Conservation (phyloP, 1,284 basidiomycete genomes). For the Tetrapyrgos nigripes region DNA sequence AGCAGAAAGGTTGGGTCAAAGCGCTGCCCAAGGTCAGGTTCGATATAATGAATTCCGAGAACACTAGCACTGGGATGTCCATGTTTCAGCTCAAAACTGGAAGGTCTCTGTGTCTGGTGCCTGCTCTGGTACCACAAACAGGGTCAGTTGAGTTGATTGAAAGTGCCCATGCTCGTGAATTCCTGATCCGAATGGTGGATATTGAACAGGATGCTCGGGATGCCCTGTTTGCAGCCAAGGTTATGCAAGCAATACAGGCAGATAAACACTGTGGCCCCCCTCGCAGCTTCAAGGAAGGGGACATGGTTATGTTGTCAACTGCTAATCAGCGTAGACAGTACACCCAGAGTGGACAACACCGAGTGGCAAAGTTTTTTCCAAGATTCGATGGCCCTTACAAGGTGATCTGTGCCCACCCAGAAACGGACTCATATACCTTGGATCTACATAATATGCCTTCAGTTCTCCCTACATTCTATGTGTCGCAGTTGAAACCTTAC, state of each 20-base stretch:
- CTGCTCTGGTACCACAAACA: slow-evolving; percentile 21
- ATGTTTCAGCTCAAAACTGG: slow-evolving; percentile 41
- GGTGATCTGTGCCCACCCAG: too few species aligned
- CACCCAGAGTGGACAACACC: slow-evolving; percentile 13
- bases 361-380: slow-evolving; percentile 34
- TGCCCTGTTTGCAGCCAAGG: slow-evolving; percentile 17
- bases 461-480: slow-evolving; percentile 31
- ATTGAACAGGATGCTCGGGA: slow-evolving; percentile 18
- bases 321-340: slow-evolving; percentile 17
- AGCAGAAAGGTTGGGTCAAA: slow-evolving; percentile 45
- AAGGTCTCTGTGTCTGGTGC: slow-evolving; percentile 28
- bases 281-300: slow-evolving; percentile 14
- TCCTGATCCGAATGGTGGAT: not conserved
- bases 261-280: slow-evolving; percentile 19
- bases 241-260: slow-evolving; percentile 20
- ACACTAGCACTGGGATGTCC: slow-evolving; percentile 26
- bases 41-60: slow-evolving; percentile 20
- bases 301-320: slow-evolving; percentile 24
- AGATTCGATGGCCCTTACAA: too few species aligned
- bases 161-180: not conserved
- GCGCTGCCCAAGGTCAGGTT: slow-evolving; percentile 32
- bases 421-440: too few species aligned
- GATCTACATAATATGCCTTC: too few species aligned
- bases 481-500: slow-evolving; percentile 18
- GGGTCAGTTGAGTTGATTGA: not conserved